Base-by-base conservation (phyloP, 208 protist species). In the Acanthamoeba polyphaga region DNA sequence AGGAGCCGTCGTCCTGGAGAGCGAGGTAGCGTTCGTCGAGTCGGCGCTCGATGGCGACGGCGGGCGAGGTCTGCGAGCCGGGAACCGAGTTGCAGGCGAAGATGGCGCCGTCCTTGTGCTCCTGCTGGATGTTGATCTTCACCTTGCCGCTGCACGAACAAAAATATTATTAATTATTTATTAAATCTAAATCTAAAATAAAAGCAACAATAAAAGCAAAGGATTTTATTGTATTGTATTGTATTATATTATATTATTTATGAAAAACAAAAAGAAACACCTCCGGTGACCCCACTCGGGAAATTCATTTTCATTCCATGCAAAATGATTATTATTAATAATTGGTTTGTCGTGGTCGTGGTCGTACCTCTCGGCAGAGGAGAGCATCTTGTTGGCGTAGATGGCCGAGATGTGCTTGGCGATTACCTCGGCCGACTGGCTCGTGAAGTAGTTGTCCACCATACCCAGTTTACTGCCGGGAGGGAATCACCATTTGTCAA, bases 351-450 rank as follows among this genome's bases (percentile, higher is more conserved):
- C 38, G 38, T 38, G 38, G 38, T 38, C 38, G 29, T 15, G 13
- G 17, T 22, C 53, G 55, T 93, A 82, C 70, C 66, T 91, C 13
- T 72, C 93, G 46, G 87, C 95, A 1, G 91, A 80, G 58, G 92
- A 95, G 19, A 96, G 80, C 94, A 96, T 95, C 46, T 96, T 96
- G 49, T 84, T 82, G 22, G 95, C 93, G 43, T 95, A 96, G 13
- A 96, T 88, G 27, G 95, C 87, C 4, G 90, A 58, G 27, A 96
- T 96, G 72, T 96, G 95, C 84, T 78, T 70, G 46, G 93, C 94
- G 55, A 96, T 95, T 6, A 95, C 93, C n/a, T 94, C 22, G 0
- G 87, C 70, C 82, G 95, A 89, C 49, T 93, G 89, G 27, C 22
- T 46, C n/a, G 92, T 87, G 46, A 96, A 96, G 78, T 96, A 96